Evolutionary conservation across 345 rosid species (phyloP).

Genomic region (Linum lewisii): DNA sequence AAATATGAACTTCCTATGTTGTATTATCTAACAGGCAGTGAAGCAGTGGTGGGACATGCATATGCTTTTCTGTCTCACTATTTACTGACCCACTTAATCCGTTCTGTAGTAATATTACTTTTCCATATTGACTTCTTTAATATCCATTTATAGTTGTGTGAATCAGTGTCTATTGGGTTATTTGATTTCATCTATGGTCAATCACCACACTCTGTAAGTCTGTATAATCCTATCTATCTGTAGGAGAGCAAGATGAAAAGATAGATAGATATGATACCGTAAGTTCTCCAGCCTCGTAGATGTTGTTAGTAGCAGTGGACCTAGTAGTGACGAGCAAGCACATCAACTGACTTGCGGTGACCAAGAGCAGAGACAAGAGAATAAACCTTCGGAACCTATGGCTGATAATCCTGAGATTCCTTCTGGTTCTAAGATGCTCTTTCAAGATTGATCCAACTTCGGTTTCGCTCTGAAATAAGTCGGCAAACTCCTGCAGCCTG

Average conservation of each 20-base stretch:
- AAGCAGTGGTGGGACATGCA: too few species aligned
- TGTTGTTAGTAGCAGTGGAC: conserved; percentile 41
- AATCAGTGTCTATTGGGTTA: too few species aligned
- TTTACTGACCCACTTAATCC: too few species aligned
- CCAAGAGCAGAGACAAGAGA: conserved; percentile 44
- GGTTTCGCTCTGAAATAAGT: conserved; percentile 54
- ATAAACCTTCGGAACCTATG: conserved; percentile 72
- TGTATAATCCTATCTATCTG: neutral
- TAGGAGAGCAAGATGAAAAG: neutral
- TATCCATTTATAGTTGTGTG: too few species aligned
- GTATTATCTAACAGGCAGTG: too few species aligned
- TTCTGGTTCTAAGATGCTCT: conserved; percentile 58
- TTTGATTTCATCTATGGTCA: too few species aligned
- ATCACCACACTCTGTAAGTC: too few species aligned
- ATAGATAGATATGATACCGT: conserved; percentile 25
- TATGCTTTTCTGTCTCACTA: too few species aligned
- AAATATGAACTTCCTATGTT: too few species aligned
- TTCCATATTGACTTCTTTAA: too few species aligned
- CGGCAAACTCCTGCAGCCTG: conserved; percentile 67
- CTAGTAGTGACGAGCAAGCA: conserved; percentile 52
- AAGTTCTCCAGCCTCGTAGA: conserved; percentile 81
- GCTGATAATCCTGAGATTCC: conserved; percentile 69
- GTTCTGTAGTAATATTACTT: too few species aligned
- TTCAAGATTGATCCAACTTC: conserved; percentile 53
- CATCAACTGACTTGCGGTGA: conserved; percentile 69